Conservation (phyloP, 2,329 filamentous ascomycete species). For the Phyllosticta citriasiana region DNA sequence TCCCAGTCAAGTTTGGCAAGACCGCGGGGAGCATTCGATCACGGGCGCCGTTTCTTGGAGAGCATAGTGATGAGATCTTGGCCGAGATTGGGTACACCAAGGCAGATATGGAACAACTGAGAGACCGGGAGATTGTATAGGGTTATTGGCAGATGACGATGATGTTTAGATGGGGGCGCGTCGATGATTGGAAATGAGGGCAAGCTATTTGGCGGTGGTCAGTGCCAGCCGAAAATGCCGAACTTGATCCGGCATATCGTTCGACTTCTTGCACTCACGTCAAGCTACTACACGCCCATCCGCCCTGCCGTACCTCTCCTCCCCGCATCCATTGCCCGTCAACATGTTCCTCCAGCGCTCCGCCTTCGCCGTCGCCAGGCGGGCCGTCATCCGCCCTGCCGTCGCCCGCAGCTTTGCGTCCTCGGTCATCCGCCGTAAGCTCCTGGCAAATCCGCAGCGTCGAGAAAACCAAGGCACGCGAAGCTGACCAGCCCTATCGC, state of each 20-base stretch:
- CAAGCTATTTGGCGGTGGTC: conserved; percentile 5
- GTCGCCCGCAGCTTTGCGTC: conserved; percentile 38
- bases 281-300: conserved; percentile 5
- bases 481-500: conserved; percentile 19
- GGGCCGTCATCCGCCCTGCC: conserved; percentile 30
- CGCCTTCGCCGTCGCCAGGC: conserved; percentile 37
- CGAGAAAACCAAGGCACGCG: conserved; percentile 17
- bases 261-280: conserved; percentile 7
- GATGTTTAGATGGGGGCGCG: background rate
- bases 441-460: background rate
- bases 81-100: conserved; percentile 9
- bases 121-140: background rate
- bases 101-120: background rate
- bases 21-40: conserved; percentile 17
- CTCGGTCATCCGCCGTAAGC: conserved; percentile 38
- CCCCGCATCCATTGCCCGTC: conserved; percentile 26
- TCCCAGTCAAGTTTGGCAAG: conserved; percentile 26
- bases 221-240: background rate
- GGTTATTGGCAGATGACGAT: background rate
- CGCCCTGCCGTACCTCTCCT: conserved; percentile 22
- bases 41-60: conserved; percentile 20
- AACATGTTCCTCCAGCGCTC: conserved; percentile 42
- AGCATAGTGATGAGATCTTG: conserved; percentile 19
- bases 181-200: conserved; percentile 4
- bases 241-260: conserved; percentile 1